Percentiles rank a stretch among this genome's conserved stretches.
These are phyloP conservation scores for Adansonia madagascariensis DNA, from an alignment of 441 rosid genomes.

Conservation along the genomic window DNA sequence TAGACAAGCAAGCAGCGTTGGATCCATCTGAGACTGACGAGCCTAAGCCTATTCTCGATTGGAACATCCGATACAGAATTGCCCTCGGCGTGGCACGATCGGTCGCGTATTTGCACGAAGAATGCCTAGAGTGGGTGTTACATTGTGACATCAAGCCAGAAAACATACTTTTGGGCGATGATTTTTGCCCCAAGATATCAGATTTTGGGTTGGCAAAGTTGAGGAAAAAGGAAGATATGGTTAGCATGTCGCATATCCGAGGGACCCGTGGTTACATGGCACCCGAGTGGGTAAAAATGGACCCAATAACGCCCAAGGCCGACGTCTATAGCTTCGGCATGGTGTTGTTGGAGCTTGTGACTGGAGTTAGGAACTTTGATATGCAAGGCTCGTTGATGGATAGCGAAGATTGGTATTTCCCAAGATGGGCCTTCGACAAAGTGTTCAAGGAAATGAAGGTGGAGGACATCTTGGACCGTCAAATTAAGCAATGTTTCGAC, in stretches of 20 bases:
- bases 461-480: conserved; percentile 66
- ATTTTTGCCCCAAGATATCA: conserved; percentile 72
- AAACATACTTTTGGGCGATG: conserved; percentile 71
- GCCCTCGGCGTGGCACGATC: conserved; percentile 71
- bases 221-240: conserved; percentile 64
- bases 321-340: conserved; percentile 77
- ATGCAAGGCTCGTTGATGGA: conserved; percentile 47
- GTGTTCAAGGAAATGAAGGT: conserved; percentile 63
- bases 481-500: conserved; percentile 59
- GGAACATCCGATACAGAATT: conserved; percentile 63
- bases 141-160: conserved; percentile 78
- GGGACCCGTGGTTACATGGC: conserved; percentile 84
- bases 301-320: conserved; percentile 63
- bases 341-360: conserved; percentile 66
- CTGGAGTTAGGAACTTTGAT: conserved; percentile 58
- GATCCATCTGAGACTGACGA: conserved; percentile 20
- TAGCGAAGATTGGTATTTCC: conserved; percentile 70
- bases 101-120: conserved; percentile 71
- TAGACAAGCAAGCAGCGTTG: conserved; percentile 23
- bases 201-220: conserved; percentile 74
- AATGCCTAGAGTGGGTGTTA: conserved; percentile 73
- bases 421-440: conserved; percentile 71
- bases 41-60: conserved; percentile 52
- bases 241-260: conserved; percentile 69
- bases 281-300: conserved; percentile 65